A percentile compares a stretch with the other conserved stretches of the same genome.
Conservation (phyloP, 768 basidiomycete genomes). For the Rhodotorula paludigena region DNA sequence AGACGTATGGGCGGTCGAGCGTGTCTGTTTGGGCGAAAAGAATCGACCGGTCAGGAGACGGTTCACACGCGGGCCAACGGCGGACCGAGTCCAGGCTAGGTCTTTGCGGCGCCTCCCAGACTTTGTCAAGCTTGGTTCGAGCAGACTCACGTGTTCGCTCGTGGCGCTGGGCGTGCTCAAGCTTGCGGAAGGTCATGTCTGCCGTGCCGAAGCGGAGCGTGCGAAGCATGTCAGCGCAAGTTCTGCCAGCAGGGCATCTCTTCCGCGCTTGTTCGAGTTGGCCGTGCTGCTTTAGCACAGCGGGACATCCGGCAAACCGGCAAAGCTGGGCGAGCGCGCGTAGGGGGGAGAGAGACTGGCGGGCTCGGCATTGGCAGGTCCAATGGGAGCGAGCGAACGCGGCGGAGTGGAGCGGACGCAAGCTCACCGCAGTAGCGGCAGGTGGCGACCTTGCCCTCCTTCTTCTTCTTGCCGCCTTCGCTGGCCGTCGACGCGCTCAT, state of each 20-base stretch:
- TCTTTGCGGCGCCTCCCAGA: background rate
- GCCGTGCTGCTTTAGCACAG: no score
- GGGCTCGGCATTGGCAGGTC: background rate
- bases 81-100: background rate
- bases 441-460: constrained; percentile 6
- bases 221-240: constrained; percentile 3
- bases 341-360: no score
- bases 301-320: no score
- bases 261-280: no score
- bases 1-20: constrained; percentile 40
- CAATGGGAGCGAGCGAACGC: background rate
- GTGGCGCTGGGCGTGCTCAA: constrained; percentile 43
- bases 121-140: background rate
- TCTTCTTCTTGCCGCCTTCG: background rate
- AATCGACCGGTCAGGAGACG: background rate
- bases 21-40: constrained; percentile 34
- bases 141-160: constrained; percentile 39
- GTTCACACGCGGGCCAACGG: background rate
- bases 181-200: constrained; percentile 39
- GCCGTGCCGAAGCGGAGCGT: no score
- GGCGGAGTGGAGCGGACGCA: background rate
- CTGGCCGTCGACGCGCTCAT: background rate
- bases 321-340: no score
- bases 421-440: constrained; percentile 1
- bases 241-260: no score